phyloP scores from a whole-genome alignment of 1,139 yeast species.

The Blastobotrys capitulatus region DNA sequence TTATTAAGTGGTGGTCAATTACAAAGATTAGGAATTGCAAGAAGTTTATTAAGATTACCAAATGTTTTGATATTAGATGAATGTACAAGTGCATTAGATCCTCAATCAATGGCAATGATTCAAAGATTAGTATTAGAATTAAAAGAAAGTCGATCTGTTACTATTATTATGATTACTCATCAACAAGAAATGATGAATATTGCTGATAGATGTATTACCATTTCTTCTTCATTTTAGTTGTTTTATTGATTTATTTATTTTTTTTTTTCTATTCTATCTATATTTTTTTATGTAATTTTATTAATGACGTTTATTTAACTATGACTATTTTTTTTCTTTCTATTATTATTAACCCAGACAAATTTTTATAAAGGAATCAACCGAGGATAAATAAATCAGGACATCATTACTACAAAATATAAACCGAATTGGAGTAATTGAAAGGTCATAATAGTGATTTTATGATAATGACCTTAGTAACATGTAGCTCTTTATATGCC shows the following conservation, averaged over 20 bases:
- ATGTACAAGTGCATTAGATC: constrained; percentile 69
- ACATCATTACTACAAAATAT: too few species aligned
- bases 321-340: too few species aligned
- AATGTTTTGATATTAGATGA: constrained; percentile 60
- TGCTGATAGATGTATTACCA: constrained; percentile 27
- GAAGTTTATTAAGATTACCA: constrained; percentile 63
- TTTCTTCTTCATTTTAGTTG: not conserved
- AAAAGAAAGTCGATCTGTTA: constrained; percentile 48
- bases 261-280: not conserved
- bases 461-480: too few species aligned
- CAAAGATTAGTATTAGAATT: constrained; percentile 41
- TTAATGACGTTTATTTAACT: too few species aligned
- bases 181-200: constrained; percentile 62
- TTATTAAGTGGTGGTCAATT: constrained; percentile 76
- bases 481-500: too few species aligned
- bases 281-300: too few species aligned
- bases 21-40: constrained; percentile 80
- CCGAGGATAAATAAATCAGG: too few species aligned
- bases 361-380: too few species aligned
- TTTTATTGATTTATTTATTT: too few species aligned
- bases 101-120: constrained; percentile 44
- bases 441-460: too few species aligned
- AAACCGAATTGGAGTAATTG: too few species aligned
- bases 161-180: constrained; percentile 85
- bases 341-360: too few species aligned